Evolutionary conservation across 306 rosid species (phyloP).

Genomic region (Trichosanthes truncata): DNA sequence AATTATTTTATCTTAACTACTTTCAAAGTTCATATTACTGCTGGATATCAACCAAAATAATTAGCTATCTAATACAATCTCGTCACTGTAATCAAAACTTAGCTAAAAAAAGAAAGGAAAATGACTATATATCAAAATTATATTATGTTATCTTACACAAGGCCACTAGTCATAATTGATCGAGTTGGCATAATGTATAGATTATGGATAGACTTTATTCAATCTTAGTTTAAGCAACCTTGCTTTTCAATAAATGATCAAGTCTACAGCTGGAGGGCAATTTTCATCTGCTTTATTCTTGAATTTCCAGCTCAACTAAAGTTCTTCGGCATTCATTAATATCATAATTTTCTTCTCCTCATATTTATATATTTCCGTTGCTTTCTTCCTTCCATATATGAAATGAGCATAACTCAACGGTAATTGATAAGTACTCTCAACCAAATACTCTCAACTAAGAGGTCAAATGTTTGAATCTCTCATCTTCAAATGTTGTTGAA

Average conservation of each 20-base stretch:
- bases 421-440: no score
- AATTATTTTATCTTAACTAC: neutral
- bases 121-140: neutral
- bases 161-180: neutral
- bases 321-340: neutral
- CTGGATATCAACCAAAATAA: neutral
- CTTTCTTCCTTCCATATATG: neutral
- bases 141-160: neutral
- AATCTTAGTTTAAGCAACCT: neutral
- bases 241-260: neutral
- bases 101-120: neutral
- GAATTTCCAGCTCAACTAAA: neutral
- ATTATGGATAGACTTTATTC: neutral
- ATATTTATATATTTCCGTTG: neutral
- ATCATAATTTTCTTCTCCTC: neutral
- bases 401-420: neutral
- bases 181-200: neutral
- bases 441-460: no score
- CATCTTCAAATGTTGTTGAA: no score
- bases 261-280: slow-evolving; percentile 29
- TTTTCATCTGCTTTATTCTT: slow-evolving; percentile 18
- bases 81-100: neutral
- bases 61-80: neutral
- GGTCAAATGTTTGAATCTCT: no score
- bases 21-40: neutral